Evolutionary conservation across 2,329 filamentous ascomycete genomes (phyloP), one percentile per base, ranked within the genome.

Genomic region (Daldinia sp.): DNA sequence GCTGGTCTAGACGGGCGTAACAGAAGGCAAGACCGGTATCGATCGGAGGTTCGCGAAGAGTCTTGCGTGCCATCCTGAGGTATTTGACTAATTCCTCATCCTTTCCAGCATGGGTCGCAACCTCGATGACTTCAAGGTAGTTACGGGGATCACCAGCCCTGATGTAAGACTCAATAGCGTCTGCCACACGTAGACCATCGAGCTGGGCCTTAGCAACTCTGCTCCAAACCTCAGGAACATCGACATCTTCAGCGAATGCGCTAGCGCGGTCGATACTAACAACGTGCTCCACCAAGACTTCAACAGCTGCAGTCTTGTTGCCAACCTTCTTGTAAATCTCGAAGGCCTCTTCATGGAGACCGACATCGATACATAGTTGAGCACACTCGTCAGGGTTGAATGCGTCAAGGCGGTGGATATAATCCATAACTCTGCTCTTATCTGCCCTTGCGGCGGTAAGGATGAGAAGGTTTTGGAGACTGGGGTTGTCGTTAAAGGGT

Each of bases 291-390:
- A 99, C 93, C 4, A 99, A 89, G 33, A 99, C 96, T 72, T 95
- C 92, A 74, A 93, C 92, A 33, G 97, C 96, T 56, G 92, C 92
- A 61, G 88, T 85, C 81, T 97, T 94, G 82, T 97, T 94, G 78
- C 92, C 90, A 73, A 94, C 92, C 88, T 99, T 99, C 89, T 98
- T 98, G 87, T 94, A 97, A 74, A 99, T 96, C 82, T 98, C 93
- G 74, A 99, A 98, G 1, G 96, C 96, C 81, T 99, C 97, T 81
- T 99, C 97, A 77, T 93, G 93, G 74, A 99, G 88, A 69, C 96
- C 96, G 65, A 98, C 94, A 65, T 97, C 93, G 75, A 98, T 96
- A 82, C 94, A 98, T 76, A 97, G 92, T 58, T 91, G 87, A 5
- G 96, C 93, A 78, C 98, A 98, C 77, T 98, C 96, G 71, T 97